Evolutionary conservation across 495 filamentous ascomycete species (phyloP).

Genomic region (Bryoglossum gracile): DNA sequence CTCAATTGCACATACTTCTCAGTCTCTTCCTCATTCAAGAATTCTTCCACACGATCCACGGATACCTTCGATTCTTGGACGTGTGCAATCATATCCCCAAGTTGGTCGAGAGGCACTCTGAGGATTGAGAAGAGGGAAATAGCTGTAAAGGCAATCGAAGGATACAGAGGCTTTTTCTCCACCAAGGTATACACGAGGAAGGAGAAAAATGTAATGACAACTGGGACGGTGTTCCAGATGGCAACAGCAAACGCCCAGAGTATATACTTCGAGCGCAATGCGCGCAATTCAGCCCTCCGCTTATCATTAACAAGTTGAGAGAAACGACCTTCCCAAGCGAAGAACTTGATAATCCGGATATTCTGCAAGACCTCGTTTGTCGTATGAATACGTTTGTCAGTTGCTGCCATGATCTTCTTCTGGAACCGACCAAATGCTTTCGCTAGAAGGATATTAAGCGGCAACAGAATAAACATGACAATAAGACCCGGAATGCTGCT

Average conservation of each 20-base stretch:
- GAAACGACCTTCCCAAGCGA: slow-evolving; percentile 96
- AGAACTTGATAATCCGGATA: slow-evolving; percentile 99
- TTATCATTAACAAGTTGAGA: slow-evolving; percentile 82
- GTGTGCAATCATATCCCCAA: slow-evolving; percentile 98
- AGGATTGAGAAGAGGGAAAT: slow-evolving; percentile 96
- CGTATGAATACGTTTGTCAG: slow-evolving; percentile 91
- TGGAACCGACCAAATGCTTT: slow-evolving; percentile 76
- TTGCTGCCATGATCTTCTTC: slow-evolving; percentile 85
- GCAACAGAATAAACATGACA: slow-evolving; percentile 84
- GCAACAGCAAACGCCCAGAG: slow-evolving; percentile 87
- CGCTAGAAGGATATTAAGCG: slow-evolving; percentile 81
- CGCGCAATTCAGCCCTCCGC: slow-evolving; percentile 66
- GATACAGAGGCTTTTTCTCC: slow-evolving; percentile 81
- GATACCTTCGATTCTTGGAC: slow-evolving; percentile 98
- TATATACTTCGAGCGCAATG: slow-evolving; percentile 74
- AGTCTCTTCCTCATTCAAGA: slow-evolving; percentile 89
- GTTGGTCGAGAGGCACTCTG: slow-evolving; percentile 86
- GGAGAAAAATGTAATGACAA: slow-evolving; percentile 91
- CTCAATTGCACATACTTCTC: slow-evolving; percentile 89
- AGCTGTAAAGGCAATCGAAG: slow-evolving; percentile 93
- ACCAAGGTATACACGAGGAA: slow-evolving; percentile 90
- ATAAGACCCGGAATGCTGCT: slow-evolving; percentile 91
- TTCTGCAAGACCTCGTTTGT: slow-evolving; percentile 98
- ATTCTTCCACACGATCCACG: slow-evolving; percentile 92
- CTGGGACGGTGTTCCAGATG: slow-evolving; percentile 92